phyloP scores from a whole-genome alignment of 352 stramenopile genomes.

The Globisporangium spiculum region DNA sequence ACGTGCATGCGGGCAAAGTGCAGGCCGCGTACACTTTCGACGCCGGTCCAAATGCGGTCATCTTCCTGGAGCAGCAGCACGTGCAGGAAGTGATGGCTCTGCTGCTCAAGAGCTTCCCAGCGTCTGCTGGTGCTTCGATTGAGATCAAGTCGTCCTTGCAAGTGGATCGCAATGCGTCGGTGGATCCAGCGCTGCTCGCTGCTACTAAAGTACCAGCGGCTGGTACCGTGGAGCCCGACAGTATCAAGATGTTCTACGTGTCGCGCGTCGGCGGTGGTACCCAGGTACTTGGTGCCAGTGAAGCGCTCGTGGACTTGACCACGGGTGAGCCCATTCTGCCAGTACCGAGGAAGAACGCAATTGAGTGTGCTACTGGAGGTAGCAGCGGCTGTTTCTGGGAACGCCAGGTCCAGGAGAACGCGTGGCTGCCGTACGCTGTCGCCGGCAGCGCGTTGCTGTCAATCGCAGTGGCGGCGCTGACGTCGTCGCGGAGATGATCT shows the following conservation, averaged over 20 bases:
- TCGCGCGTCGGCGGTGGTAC: conserved; percentile 56
- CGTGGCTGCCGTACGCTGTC: conserved; percentile 8
- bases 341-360: neutral
- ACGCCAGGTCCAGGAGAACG: neutral
- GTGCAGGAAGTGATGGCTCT: conserved; percentile 59
- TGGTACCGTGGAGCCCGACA: conserved; percentile 15
- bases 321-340: conserved; percentile 35
- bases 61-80: conserved; percentile 81
- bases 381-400: neutral
- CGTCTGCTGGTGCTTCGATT: conserved; percentile 15
- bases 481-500: conserved; percentile 5
- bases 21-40: conserved; percentile 98
- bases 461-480: conserved; percentile 18
- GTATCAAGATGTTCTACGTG: conserved; percentile 73
- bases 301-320: conserved; percentile 47
- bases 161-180: conserved; percentile 12
- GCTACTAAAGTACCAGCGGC: conserved; percentile 15
- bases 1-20: conserved; percentile 65
- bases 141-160: conserved; percentile 34
- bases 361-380: neutral
- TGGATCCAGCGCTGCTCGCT: conserved; percentile 23
- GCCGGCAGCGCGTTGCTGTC: conserved; percentile 13
- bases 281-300: conserved; percentile 27
- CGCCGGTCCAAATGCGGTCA: conserved; percentile 97
- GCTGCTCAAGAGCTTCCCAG: conserved; percentile 52